These are phyloP conservation scores for Aethionema arabicum DNA, from an alignment of 345 rosid genomes.

Conservation along the genomic window DNA sequence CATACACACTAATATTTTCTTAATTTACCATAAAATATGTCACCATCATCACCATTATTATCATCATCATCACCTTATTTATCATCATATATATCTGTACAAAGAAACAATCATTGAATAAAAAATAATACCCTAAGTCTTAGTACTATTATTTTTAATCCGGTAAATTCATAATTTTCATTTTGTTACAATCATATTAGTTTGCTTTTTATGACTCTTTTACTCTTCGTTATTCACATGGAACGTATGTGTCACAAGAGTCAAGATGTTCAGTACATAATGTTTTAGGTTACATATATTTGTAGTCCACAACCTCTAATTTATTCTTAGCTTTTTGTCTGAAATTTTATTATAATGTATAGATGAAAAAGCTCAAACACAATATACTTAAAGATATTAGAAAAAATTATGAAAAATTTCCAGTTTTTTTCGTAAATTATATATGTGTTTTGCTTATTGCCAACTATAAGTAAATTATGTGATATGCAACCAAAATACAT, in stretches of 20 bases:
- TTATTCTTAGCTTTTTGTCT: neutral
- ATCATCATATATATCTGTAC: constrained; percentile 11
- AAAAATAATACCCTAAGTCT: constrained; percentile 9
- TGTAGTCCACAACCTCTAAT: constrained; percentile 14
- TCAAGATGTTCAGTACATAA: neutral
- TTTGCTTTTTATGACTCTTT: constrained; percentile 3
- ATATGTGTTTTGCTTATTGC: too few relatives aligned
- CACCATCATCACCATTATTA: constrained; percentile 18
- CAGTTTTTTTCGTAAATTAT: too few relatives aligned
- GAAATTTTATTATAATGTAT: neutral
- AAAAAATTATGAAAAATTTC: too few relatives aligned
- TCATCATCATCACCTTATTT: neutral
- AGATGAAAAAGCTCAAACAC: neutral
- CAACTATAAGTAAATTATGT: too few relatives aligned
- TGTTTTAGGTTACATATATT: neutral
- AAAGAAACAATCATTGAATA: constrained; percentile 15
- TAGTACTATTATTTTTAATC: constrained; percentile 20
- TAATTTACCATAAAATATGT: constrained; percentile 15
- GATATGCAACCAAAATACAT: too few relatives aligned
- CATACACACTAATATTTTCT: constrained; percentile 1
- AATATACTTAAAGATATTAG: too few relatives aligned
- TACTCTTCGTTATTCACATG: constrained; percentile 4
- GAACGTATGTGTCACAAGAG: constrained; percentile 12
- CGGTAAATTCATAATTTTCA: constrained; percentile 9
- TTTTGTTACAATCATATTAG: neutral